Evolutionary conservation across 1,284 basidiomycete genomes (phyloP).

Genomic region (Cystobasidium sp.): DNA sequence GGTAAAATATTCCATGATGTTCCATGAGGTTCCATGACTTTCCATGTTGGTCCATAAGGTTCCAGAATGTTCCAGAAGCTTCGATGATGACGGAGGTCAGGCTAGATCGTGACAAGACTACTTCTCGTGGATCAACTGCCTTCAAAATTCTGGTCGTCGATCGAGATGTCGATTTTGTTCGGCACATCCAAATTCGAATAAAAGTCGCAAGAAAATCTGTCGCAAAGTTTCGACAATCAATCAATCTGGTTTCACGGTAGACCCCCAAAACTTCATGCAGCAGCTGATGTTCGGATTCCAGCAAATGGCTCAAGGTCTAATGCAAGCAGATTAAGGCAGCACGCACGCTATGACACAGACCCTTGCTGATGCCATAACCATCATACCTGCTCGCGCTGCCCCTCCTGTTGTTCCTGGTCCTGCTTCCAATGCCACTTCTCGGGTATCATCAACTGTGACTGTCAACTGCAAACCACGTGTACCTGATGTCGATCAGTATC

Average conservation of each 20-base stretch:
- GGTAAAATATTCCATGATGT: no score
- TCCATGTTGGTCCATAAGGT: no score
- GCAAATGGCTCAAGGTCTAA: not conserved
- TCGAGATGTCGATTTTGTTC: conserved; percentile 2
- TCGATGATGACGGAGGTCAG: no score
- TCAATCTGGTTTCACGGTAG: not conserved
- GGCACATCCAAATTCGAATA: not conserved
- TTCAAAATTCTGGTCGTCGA: not conserved
- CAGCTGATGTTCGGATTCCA: not conserved
- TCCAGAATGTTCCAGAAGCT: no score
- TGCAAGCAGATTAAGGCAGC: not conserved
- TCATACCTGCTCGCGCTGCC: not conserved
- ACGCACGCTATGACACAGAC: not conserved
- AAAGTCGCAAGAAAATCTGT: not conserved
- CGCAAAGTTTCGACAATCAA: not conserved
- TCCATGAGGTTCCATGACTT: no score
- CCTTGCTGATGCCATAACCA: not conserved
- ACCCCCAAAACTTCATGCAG: not conserved
- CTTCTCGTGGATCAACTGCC: not conserved
- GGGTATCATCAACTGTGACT: not conserved
- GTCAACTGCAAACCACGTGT: not conserved
- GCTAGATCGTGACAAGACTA: no score
- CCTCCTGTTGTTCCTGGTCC: not conserved
- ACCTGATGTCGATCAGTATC: not conserved
- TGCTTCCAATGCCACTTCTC: no score